phyloP scores from a whole-genome alignment of 768 basidiomycete genomes.

The Rossbeevera mucosa region DNA sequence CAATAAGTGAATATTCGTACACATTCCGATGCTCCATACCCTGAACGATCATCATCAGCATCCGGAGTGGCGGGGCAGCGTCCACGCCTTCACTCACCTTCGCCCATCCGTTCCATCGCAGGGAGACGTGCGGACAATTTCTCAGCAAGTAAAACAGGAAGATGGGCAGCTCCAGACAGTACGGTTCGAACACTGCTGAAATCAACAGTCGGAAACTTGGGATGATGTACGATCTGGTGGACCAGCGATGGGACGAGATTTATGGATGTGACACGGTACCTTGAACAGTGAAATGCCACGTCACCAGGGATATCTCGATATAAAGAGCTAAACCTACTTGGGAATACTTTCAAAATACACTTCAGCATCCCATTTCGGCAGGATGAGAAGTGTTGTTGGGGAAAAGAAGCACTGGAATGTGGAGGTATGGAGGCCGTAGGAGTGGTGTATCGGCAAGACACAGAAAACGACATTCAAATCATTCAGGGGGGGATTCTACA shows the following conservation, averaged over 20 bases:
- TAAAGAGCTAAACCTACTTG: constrained; percentile 41
- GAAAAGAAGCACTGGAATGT: constrained; percentile 46
- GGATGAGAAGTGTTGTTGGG: constrained; percentile 47
- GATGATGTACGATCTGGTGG: constrained; percentile 61
- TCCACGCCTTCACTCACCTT: constrained; percentile 38
- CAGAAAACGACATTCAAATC: constrained; percentile 48
- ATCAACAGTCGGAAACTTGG: constrained; percentile 41
- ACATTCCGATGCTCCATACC: constrained; percentile 69
- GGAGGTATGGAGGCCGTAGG: constrained; percentile 53
- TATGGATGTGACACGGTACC: constrained; percentile 51
- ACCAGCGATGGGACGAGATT: constrained; percentile 58
- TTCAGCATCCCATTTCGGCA: constrained; percentile 58
- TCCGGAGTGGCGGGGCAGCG: background rate
- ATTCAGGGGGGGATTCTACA: constrained; percentile 39
- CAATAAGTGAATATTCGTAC: constrained; percentile 36
- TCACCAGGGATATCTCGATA: background rate
- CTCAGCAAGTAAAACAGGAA: constrained; percentile 50
- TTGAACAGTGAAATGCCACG: constrained; percentile 22
- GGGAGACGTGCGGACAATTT: constrained; percentile 38
- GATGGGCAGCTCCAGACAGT: constrained; percentile 59
- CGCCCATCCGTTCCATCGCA: constrained; percentile 30
- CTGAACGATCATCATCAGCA: constrained; percentile 29
- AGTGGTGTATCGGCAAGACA: constrained; percentile 66
- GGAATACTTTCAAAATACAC: constrained; percentile 48
- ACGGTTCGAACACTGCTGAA: constrained; percentile 45